Evolutionary conservation across 345 rosid species (phyloP).

Genomic region (Syzygium grande): DNA sequence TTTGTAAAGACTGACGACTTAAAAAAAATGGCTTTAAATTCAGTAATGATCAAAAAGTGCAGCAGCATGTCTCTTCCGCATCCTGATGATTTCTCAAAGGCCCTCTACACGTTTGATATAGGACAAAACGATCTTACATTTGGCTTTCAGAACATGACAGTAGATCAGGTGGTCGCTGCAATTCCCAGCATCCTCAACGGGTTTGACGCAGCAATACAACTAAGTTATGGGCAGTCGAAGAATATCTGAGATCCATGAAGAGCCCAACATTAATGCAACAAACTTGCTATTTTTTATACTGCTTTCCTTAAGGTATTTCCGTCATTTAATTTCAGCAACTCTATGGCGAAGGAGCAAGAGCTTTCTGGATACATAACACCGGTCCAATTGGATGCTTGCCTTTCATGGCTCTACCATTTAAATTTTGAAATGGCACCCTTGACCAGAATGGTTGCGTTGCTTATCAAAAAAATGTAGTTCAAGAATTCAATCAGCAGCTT

Average conservation of each 20-base stretch:
- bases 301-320: neutral
- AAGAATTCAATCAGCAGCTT: constrained; percentile 24
- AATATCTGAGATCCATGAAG: neutral
- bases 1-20: neutral
- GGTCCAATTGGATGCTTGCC: constrained; percentile 53
- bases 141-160: constrained; percentile 21
- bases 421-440: constrained; percentile 9
- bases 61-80: neutral
- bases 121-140: constrained; percentile 45
- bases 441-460: constrained; percentile 26
- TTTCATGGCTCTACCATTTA: constrained; percentile 17
- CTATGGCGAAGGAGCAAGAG: constrained; percentile 31
- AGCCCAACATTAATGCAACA: too few species aligned
- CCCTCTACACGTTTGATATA: constrained; percentile 33
- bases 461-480: constrained; percentile 26
- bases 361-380: constrained; percentile 49
- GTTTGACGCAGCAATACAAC: constrained; percentile 29
- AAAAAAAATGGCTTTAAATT: neutral
- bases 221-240: neutral
- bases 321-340: constrained; percentile 13
- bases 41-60: neutral
- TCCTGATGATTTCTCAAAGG: neutral
- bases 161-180: constrained; percentile 19
- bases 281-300: neutral
- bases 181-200: constrained; percentile 22